Evolutionary conservation across 2,329 filamentous ascomycete species (phyloP).

Genomic region (Emydomyces testavorans): DNA sequence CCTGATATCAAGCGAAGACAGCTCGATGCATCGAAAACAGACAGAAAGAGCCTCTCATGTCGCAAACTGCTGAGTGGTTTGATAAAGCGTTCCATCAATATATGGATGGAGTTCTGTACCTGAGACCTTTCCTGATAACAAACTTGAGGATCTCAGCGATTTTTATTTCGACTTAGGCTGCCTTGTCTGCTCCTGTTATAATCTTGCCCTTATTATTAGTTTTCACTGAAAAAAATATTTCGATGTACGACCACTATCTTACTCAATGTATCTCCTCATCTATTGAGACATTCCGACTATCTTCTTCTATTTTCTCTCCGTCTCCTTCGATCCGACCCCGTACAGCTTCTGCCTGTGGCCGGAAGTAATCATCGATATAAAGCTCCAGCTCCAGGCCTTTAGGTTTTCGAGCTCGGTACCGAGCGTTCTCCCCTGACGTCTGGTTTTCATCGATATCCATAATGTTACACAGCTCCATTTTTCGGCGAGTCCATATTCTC

Average conservation of each 20-base stretch:
- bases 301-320: neutral
- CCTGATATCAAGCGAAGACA: too few relatives aligned
- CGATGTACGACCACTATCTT: too few relatives aligned
- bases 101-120: too few relatives aligned
- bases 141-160: too few relatives aligned
- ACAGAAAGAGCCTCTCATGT: too few relatives aligned
- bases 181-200: neutral
- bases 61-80: too few relatives aligned
- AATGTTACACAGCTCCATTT: neutral
- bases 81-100: too few relatives aligned
- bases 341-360: neutral
- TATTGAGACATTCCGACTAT: neutral
- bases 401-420: conserved; percentile 5
- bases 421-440: neutral
- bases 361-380: neutral
- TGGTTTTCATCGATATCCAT: neutral
- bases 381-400: neutral
- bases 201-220: neutral
- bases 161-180: neutral
- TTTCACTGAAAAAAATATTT: neutral
- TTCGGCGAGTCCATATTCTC: neutral
- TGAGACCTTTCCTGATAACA: too few relatives aligned
- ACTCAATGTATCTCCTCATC: neutral
- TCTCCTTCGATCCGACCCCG: neutral
- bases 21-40: too few relatives aligned